Evolutionary conservation across 2,329 filamentous ascomycete species (phyloP).

Genomic region (Fusarium praegraminearum): DNA sequence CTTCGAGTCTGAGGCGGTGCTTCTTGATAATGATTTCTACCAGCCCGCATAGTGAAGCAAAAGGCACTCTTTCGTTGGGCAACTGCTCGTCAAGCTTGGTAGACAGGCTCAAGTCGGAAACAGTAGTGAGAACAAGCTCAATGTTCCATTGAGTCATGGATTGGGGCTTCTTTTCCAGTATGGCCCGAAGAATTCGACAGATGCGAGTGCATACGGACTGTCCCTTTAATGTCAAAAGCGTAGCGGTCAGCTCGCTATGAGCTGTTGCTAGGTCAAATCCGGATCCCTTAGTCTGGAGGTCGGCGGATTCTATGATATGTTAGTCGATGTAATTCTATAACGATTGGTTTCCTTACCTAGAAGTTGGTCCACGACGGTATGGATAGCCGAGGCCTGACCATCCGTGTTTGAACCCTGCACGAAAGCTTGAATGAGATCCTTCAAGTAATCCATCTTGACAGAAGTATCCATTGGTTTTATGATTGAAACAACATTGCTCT

Average conservation of each 20-base stretch:
- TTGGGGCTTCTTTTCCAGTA: slow-evolving; percentile 64
- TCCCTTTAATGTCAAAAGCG: slow-evolving; percentile 48
- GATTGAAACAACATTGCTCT: slow-evolving; percentile 50
- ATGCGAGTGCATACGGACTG: slow-evolving; percentile 53
- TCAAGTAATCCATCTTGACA: slow-evolving; percentile 55
- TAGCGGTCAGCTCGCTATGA: slow-evolving; percentile 57
- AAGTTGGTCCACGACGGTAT: slow-evolving; percentile 57
- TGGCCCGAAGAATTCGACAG: slow-evolving; percentile 57
- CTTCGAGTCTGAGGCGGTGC: slow-evolving; percentile 70
- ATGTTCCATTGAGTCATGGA: slow-evolving; percentile 70
- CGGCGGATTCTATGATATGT: slow-evolving; percentile 47
- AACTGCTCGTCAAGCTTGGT: slow-evolving; percentile 41
- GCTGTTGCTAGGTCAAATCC: slow-evolving; percentile 56
- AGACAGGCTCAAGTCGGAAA: slow-evolving; percentile 53
- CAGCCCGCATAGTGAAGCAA: slow-evolving; percentile 63
- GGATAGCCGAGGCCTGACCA: slow-evolving; percentile 60
- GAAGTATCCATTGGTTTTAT: slow-evolving; percentile 50
- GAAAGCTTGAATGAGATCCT: slow-evolving; percentile 53
- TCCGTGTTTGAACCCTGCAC: slow-evolving; percentile 49
- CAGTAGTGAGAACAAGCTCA: slow-evolving; percentile 63
- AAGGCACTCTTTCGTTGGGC: slow-evolving; percentile 54
- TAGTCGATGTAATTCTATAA: slow-evolving; percentile 2
- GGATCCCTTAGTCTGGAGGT: slow-evolving; percentile 46
- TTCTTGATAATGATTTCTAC: slow-evolving; percentile 68
- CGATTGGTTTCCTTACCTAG: slow-evolving; percentile 49